Conservation (phyloP, 2,329 filamentous ascomycete species). For the Penicillium crustosum region DNA sequence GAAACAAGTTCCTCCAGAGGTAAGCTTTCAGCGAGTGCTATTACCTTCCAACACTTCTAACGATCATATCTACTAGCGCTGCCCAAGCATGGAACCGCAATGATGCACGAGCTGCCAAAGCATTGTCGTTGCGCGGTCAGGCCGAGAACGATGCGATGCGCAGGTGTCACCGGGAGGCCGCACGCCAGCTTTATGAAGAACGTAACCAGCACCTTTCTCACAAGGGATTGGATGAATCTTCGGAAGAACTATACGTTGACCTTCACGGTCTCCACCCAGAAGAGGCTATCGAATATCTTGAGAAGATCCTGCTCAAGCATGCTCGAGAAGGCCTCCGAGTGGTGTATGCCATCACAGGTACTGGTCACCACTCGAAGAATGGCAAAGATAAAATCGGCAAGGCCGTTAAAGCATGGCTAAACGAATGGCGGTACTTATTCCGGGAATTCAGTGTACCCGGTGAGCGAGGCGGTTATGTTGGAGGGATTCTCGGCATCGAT, state of each 20-base stretch:
- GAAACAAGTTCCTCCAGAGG: constrained; percentile 97
- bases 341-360: constrained; percentile 94
- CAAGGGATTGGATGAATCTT: constrained; percentile 44
- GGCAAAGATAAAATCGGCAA: constrained; percentile 98
- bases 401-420: constrained; percentile 83
- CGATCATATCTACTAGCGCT: constrained; percentile 57
- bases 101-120: constrained; percentile 92
- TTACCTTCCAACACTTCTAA: not conserved
- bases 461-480: constrained; percentile 77
- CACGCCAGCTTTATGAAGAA: constrained; percentile 86
- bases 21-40: constrained; percentile 41
- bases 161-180: constrained; percentile 92
- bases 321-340: constrained; percentile 66
- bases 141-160: constrained; percentile 97
- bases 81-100: constrained; percentile 99
- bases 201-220: constrained; percentile 69
- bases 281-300: constrained; percentile 92
- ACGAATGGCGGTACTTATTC: constrained; percentile 94
- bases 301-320: constrained; percentile 83
- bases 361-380: constrained; percentile 96
- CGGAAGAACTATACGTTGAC: constrained; percentile 85
- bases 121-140: constrained; percentile 87
- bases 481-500: constrained; percentile 65
- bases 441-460: constrained; percentile 94
- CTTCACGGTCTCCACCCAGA: constrained; percentile 98